These are phyloP conservation scores for Bisporella sp. DNA, from an alignment of 2,329 filamentous ascomycete species.

Conservation along the genomic window DNA sequence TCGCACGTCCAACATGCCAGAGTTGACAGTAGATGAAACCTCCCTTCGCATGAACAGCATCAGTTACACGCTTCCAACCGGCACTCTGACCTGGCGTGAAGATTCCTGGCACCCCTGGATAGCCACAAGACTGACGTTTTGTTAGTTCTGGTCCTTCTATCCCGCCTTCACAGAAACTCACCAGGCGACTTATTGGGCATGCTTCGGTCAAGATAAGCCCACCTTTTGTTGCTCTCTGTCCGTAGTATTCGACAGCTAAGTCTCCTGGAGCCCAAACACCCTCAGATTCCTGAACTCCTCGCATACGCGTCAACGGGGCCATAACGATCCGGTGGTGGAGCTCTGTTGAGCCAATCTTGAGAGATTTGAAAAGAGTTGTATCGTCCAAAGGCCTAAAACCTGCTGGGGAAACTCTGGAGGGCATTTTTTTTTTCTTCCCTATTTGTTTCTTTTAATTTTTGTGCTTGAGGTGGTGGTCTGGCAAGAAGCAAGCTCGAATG, in stretches of 20 bases:
- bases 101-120: constrained; percentile 46
- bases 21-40: constrained; percentile 56
- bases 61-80: constrained; percentile 51
- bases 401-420: constrained; percentile 37
- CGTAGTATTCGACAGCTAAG: constrained; percentile 41
- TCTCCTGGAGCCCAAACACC: constrained; percentile 40
- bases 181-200: constrained; percentile 37
- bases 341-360: constrained; percentile 24
- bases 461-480: too few relatives aligned
- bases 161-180: neutral
- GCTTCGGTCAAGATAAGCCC: constrained; percentile 52
- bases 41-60: constrained; percentile 56
- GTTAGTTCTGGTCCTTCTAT: too few relatives aligned
- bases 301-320: constrained; percentile 29
- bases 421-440: too few relatives aligned
- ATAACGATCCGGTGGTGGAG: constrained; percentile 45
- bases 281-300: constrained; percentile 9
- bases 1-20: constrained; percentile 48
- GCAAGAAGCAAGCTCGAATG: too few relatives aligned
- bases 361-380: constrained; percentile 32
- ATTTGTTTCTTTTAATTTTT: too few relatives aligned
- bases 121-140: constrained; percentile 35
- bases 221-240: constrained; percentile 44
- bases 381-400: constrained; percentile 14
- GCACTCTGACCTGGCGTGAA: constrained; percentile 44